Conservation (phyloP, 495 filamentous ascomycete species). For the Podospora australis region DNA sequence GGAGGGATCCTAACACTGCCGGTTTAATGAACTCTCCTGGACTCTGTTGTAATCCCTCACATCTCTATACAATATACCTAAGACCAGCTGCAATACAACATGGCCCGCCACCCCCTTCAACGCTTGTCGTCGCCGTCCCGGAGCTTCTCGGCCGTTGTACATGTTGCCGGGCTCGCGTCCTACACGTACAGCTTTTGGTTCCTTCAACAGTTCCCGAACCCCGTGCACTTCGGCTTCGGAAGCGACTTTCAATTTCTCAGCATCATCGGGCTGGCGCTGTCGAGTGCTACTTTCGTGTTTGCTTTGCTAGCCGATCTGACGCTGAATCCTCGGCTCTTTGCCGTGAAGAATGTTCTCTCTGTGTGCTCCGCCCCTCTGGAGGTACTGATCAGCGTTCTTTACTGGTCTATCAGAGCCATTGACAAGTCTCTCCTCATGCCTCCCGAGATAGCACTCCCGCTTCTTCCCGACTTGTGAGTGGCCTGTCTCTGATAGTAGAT, state of each 20-base stretch:
- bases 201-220: constrained; percentile 30
- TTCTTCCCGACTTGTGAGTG: constrained; percentile 49
- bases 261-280: constrained; percentile 68
- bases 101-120: constrained; percentile 60
- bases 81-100: constrained; percentile 6
- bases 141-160: constrained; percentile 60
- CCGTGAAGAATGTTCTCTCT: constrained; percentile 66
- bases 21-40: no score
- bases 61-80: no score
- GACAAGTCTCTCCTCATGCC: constrained; percentile 51
- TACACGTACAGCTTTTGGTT: constrained; percentile 66
- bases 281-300: constrained; percentile 60
- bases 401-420: constrained; percentile 69
- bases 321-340: constrained; percentile 57
- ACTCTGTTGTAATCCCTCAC: no score
- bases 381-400: constrained; percentile 75
- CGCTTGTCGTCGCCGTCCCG: constrained; percentile 63
- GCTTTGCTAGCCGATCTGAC: constrained; percentile 74
- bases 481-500: neutral
- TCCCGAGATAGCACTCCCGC: constrained; percentile 39
- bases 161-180: constrained; percentile 61
- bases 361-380: constrained; percentile 72
- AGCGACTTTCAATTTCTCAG: constrained; percentile 84
- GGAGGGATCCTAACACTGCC: no score
- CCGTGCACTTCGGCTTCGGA: constrained; percentile 63